These are phyloP conservation scores for Hemisphaericaspora xylanilytica DNA, from an alignment of 1,139 yeast genomes.

Conservation along the genomic window DNA sequence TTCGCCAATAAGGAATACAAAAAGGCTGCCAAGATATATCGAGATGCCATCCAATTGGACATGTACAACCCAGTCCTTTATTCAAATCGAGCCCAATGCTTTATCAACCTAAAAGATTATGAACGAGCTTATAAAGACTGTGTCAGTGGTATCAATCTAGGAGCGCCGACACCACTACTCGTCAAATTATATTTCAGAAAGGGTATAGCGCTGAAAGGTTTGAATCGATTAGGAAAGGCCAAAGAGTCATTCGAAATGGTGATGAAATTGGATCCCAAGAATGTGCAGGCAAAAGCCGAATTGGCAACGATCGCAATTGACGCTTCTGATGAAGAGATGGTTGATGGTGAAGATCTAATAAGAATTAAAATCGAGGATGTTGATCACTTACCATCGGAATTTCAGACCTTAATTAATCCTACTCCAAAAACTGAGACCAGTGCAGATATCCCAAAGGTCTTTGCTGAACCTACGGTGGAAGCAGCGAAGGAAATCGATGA, in stretches of 20 bases:
- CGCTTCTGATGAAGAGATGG: conserved; percentile 6
- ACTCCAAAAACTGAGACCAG: conserved; percentile 5
- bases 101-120: conserved; percentile 54
- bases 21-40: conserved; percentile 61
- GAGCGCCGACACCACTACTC: conserved; percentile 28
- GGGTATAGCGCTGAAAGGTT: conserved; percentile 45
- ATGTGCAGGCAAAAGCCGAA: conserved; percentile 33
- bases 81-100: conserved; percentile 79
- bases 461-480: background rate
- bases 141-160: conserved; percentile 49
- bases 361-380: conserved; percentile 44
- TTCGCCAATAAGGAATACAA: conserved; percentile 53
- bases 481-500: background rate
- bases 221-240: conserved; percentile 34
- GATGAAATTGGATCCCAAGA: conserved; percentile 44
- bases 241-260: conserved; percentile 38
- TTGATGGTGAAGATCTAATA: conserved; percentile 8
- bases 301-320: conserved; percentile 17
- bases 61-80: conserved; percentile 60
- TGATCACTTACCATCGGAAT: conserved; percentile 45
- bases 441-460: background rate
- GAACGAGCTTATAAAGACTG: conserved; percentile 62
- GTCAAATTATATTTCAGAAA: conserved; percentile 60
- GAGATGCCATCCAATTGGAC: conserved; percentile 61
- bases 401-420: no score